These are phyloP conservation scores for Gomphus sp. DNA, from an alignment of 1,284 basidiomycete species.

Conservation along the genomic window DNA sequence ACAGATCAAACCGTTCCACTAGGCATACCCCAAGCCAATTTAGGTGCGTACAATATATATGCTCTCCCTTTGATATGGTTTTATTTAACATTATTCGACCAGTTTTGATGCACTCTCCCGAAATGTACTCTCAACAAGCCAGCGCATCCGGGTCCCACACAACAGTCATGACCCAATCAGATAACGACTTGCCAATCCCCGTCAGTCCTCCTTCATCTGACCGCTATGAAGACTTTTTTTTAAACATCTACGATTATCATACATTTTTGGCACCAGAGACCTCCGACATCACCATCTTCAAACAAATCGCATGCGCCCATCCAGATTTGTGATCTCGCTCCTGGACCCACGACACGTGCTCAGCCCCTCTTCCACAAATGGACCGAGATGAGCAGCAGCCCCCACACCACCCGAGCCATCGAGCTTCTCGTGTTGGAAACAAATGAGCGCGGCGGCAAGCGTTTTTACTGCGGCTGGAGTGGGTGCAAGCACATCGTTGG, in stretches of 20 bases:
- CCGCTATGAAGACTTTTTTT: too few species aligned
- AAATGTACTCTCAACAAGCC: too few species aligned
- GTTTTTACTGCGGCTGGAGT: slow-evolving; percentile 4
- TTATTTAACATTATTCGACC: not conserved
- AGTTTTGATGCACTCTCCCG: not conserved
- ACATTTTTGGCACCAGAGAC: too few species aligned
- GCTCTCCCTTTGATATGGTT: not conserved
- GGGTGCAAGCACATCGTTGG: not conserved
- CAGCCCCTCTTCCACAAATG: not conserved
- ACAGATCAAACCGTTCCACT: not conserved
- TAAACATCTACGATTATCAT: too few species aligned
- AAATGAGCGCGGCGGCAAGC: not conserved
- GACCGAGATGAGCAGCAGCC: not conserved
- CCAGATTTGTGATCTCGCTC: too few species aligned
- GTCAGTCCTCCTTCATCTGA: too few species aligned
- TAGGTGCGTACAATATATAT: not conserved
- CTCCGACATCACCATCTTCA: too few species aligned
- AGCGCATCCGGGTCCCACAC: too few species aligned
- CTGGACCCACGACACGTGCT: not conserved
- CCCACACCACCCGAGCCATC: not conserved
- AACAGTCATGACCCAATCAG: too few species aligned
- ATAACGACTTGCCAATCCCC: too few species aligned
- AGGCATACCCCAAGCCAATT: not conserved
- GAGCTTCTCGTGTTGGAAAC: slow-evolving; percentile 1
- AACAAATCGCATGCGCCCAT: too few species aligned